phyloP scores from a whole-genome alignment of 306 rosid species.

The Crataegus laevigata region DNA sequence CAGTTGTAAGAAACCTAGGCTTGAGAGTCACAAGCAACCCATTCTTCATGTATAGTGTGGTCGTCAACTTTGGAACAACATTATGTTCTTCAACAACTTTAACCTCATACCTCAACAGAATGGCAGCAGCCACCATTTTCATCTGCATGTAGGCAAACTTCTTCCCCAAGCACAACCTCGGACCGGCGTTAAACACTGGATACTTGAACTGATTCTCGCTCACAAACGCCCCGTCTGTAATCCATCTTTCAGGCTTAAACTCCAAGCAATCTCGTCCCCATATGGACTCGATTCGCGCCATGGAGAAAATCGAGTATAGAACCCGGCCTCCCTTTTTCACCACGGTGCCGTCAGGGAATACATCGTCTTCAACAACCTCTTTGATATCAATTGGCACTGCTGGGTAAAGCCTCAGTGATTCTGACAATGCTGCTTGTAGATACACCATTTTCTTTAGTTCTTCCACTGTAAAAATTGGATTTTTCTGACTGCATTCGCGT shows the following conservation, averaged over 20 bases:
- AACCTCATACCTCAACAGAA: constrained; percentile 29
- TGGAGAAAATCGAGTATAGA: constrained; percentile 23
- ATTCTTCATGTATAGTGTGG: constrained; percentile 38
- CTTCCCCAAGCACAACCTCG: constrained; percentile 45
- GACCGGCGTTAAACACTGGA: constrained; percentile 39
- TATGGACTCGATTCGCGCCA: constrained; percentile 34
- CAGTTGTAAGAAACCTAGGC: constrained; percentile 15
- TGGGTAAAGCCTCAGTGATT: constrained; percentile 40
- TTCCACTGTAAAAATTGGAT: constrained; percentile 15
- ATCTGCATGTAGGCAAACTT: constrained; percentile 40
- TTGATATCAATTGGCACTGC: constrained; percentile 41
- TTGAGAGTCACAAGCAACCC: constrained; percentile 30
- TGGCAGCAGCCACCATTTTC: constrained; percentile 39
- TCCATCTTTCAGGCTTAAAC: constrained; percentile 49
- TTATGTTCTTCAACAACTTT: constrained; percentile 25
- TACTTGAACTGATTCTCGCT: constrained; percentile 32
- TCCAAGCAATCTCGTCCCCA: constrained; percentile 48
- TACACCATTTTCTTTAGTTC: constrained; percentile 40
- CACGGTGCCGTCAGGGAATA: constrained; percentile 30
- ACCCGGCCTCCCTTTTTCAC: constrained; percentile 29
- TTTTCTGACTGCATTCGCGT: neutral
- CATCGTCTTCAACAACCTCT: constrained; percentile 28
- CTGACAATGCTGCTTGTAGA: constrained; percentile 36
- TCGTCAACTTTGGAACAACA: constrained; percentile 28
- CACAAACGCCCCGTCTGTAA: constrained; percentile 17